Conservation (phyloP, 2,329 filamentous ascomycete genomes). For the Exserohilum turcica region DNA sequence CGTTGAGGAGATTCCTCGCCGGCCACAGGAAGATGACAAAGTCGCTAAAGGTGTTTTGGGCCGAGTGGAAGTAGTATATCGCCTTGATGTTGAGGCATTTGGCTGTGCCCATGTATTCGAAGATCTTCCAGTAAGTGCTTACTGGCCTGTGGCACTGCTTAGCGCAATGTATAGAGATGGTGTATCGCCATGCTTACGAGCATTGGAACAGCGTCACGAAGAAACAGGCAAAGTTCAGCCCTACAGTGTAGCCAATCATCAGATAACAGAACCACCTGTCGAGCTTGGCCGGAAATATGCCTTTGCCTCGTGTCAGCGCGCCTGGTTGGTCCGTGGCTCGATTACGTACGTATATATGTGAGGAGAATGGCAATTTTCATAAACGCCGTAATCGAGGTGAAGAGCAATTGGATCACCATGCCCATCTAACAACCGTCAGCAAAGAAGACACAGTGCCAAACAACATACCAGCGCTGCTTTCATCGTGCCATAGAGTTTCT, state of each 20-base stretch:
- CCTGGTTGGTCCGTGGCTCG: fast-evolving
- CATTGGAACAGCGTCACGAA: constrained; percentile 39
- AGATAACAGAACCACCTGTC: constrained; percentile 38
- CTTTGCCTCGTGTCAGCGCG: background rate
- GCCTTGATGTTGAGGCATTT: constrained; percentile 33
- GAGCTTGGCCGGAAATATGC: constrained; percentile 33
- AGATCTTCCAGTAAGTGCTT: constrained; percentile 35
- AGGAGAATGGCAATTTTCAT: constrained; percentile 37
- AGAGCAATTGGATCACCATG: constrained; percentile 31
- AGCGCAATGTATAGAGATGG: background rate
- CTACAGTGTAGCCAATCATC: constrained; percentile 30
- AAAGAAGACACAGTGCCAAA: no score
- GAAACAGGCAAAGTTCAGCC: constrained; percentile 26
- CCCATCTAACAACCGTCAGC: constrained; percentile 25
- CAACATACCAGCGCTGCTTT: constrained; percentile 26
- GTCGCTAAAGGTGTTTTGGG: constrained; percentile 37
- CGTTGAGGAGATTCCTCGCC: constrained; percentile 31
- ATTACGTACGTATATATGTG: constrained; percentile 24
- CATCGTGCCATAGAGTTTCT: constrained; percentile 19
- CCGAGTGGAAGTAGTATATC: constrained; percentile 31
- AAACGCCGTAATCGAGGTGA: constrained; percentile 29
- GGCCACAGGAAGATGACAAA: constrained; percentile 43
- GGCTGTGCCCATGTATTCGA: constrained; percentile 24
- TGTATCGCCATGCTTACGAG: constrained; percentile 21
- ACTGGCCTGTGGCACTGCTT: constrained; percentile 16